Percentiles rank a stretch among this genome's conserved stretches.
Evolutionary conservation across 2,329 filamentous ascomycete genomes (phyloP).

Genomic region (Huntiella bhutanensis): DNA sequence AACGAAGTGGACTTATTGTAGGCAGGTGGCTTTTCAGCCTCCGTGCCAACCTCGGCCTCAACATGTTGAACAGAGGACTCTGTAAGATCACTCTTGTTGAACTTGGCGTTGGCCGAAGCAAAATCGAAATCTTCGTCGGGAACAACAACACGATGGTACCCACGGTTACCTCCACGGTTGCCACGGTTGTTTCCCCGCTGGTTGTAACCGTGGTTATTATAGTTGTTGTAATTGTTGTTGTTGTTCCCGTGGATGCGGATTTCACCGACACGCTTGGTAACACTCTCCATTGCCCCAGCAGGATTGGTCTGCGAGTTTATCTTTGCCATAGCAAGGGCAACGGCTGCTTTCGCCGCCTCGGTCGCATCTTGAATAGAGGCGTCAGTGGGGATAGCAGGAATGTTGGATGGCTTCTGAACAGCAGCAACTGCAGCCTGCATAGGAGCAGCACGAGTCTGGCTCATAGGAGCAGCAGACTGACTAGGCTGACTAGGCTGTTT

Average conservation of each 20-base stretch:
- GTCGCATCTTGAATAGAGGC: constrained; percentile 45
- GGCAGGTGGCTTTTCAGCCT: constrained; percentile 31
- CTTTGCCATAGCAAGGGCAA: constrained; percentile 65
- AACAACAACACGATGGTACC: constrained; percentile 58
- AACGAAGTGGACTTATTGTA: constrained; percentile 87
- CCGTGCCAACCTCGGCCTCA: constrained; percentile 56
- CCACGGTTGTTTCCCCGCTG: not conserved
- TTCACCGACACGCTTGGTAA: constrained; percentile 57
- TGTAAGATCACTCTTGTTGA: constrained; percentile 22
- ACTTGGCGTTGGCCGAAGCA: constrained; percentile 33
- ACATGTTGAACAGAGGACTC: not conserved
- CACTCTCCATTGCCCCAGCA: constrained; percentile 40
- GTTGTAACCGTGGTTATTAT: not conserved
- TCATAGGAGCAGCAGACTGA: constrained; percentile 15
- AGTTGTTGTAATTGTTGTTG: constrained; percentile 24
- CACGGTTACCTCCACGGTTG: constrained; percentile 17
- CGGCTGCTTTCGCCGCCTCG: constrained; percentile 54
- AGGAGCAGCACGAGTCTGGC: constrained; percentile 20
- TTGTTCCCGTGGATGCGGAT: constrained; percentile 48
- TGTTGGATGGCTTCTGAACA: too few relatives aligned
- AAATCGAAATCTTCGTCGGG: constrained; percentile 89
- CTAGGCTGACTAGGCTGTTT: constrained; percentile 29
- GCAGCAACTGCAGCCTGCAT: constrained; percentile 15
- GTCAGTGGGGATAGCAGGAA: constrained; percentile 18
- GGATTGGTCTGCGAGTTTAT: constrained; percentile 21